A percentile compares a stretch with the other conserved stretches of the same genome.
Evolutionary conservation across 805 yeast species (phyloP).

Genomic region (Saccharomycopsis babjevae): DNA sequence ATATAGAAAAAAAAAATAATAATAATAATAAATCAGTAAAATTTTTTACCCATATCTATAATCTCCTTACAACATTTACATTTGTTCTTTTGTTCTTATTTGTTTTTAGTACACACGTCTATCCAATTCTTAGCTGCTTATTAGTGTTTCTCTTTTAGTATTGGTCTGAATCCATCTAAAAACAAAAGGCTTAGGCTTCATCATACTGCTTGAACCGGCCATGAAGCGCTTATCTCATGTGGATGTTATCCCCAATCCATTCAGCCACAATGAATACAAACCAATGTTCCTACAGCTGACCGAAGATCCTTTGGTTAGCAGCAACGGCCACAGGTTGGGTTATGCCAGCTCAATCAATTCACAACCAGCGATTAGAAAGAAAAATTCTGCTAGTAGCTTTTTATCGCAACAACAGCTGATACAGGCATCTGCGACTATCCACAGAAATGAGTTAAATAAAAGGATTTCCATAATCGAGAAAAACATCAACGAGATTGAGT

Average conservation of each 20-base stretch:
- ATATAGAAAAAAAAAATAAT: too few relatives aligned
- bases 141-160: neutral
- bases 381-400: neutral
- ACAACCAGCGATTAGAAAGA: neutral
- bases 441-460: slow-evolving; percentile 6
- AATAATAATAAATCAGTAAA: too few relatives aligned
- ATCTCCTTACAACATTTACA: too few relatives aligned
- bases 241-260: slow-evolving; percentile 18
- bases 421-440: neutral
- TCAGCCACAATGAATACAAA: slow-evolving; percentile 17
- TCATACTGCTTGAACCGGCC: neutral
- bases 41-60: too few relatives aligned
- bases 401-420: neutral
- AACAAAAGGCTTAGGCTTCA: neutral
- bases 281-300: slow-evolving; percentile 17
- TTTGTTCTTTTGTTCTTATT: too few relatives aligned
- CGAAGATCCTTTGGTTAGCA: slow-evolving; percentile 7
- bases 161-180: neutral
- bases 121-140: neutral
- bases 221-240: slow-evolving; percentile 1
- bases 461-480: slow-evolving; percentile 15
- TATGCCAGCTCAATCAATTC: neutral
- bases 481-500: slow-evolving; percentile 16
- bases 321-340: neutral
- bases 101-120: too few relatives aligned